A percentile compares a stretch with the other conserved stretches of the same genome.
phyloP scores from a whole-genome alignment of 768 basidiomycete genomes.

The Leccinum truebloodii region DNA sequence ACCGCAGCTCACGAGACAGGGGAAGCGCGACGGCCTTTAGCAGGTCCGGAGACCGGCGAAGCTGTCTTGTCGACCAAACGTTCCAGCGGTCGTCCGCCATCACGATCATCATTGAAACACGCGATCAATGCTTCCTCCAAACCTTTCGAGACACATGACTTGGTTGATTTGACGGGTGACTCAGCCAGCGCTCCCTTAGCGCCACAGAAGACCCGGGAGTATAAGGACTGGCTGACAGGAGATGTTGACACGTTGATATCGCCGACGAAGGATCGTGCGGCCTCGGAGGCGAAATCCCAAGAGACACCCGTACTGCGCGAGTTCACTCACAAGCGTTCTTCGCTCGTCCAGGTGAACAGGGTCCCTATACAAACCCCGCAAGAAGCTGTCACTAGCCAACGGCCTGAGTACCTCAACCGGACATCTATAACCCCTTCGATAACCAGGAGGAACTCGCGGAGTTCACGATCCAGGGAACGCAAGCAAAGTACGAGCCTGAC shows the following conservation, averaged over 20 bases:
- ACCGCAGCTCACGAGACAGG: constrained; percentile 47
- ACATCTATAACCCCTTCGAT: constrained; percentile 22
- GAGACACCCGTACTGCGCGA: constrained; percentile 59
- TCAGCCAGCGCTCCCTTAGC: constrained; percentile 7
- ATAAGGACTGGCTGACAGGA: constrained; percentile 77
- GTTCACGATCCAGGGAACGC: constrained; percentile 40
- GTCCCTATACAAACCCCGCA: constrained; percentile 32
- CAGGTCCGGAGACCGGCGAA: constrained; percentile 20
- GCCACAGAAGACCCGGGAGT: constrained; percentile 32
- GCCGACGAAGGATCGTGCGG: constrained; percentile 18
- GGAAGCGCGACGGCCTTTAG: constrained; percentile 10
- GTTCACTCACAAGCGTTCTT: constrained; percentile 73
- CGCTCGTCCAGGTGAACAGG: constrained; percentile 54
- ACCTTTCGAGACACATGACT: constrained; percentile 23
- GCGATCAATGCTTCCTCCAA: constrained; percentile 50
- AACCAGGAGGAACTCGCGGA: constrained; percentile 18
- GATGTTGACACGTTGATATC: constrained; percentile 45
- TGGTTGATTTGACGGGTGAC: constrained; percentile 20
- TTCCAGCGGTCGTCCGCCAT: constrained; percentile 20
- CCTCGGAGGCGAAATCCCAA: constrained; percentile 16
- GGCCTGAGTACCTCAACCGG: constrained; percentile 7
- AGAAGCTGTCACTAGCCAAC: constrained; percentile 34
- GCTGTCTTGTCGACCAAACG: constrained; percentile 18
- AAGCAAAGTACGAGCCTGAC: constrained; percentile 14
- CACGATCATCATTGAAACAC: constrained; percentile 52